Evolutionary conservation across 495 filamentous ascomycete species (phyloP), one percentile per base, ranked within the genome.

Genomic region (Aspergillus carlsbadensis): DNA sequence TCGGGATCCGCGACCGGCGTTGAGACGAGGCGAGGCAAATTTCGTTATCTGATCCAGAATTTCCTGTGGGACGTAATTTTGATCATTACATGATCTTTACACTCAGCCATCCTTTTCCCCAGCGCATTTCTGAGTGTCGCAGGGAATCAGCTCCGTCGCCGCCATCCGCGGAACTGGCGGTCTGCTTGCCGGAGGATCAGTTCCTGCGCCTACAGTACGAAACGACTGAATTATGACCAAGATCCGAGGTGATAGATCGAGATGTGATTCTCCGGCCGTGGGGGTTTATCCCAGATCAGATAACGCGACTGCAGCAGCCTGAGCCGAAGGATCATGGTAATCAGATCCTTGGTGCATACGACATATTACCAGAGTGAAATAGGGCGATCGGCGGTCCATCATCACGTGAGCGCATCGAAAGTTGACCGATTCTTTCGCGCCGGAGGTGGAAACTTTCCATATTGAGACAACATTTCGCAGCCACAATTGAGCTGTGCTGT

Each of bases 11-110:
- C 24, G 45, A 41, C 51, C 45, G 59, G n/a, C n/a, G n/a, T n/a
- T n/a, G n/a, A n/a, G n/a, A n/a, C n/a, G n/a, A n/a, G n/a, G n/a
- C n/a, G 56, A 57, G 61, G 57, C 61, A 57, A 63, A 63, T 29
- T 60, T 58, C 56, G 60, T 63, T 63, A 63, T 63, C 62, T 58
- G 61, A 64, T 63, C 61, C 55, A 60, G 47, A n/a, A 36, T 35
- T 33, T 52, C 34, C 37, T 40, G 29, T 40, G 59, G 46, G 15
- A 8, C 26, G 52, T 39, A n/a, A 45, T 60, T 52, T 20, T 22
- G 46, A 55, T 45, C 48, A 52, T 45, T 53, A 52, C 42, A 55
- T 31, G 34, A 50, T 41, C 1, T 24, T 44, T 51, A 50, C 51
- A 13, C 22, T 10, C 42, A 40, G 14, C 21, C 15, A 17, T 21